Evolutionary conservation across 2,329 filamentous ascomycete species (phyloP).

Genomic region (Clarireedia monteithiana): DNA sequence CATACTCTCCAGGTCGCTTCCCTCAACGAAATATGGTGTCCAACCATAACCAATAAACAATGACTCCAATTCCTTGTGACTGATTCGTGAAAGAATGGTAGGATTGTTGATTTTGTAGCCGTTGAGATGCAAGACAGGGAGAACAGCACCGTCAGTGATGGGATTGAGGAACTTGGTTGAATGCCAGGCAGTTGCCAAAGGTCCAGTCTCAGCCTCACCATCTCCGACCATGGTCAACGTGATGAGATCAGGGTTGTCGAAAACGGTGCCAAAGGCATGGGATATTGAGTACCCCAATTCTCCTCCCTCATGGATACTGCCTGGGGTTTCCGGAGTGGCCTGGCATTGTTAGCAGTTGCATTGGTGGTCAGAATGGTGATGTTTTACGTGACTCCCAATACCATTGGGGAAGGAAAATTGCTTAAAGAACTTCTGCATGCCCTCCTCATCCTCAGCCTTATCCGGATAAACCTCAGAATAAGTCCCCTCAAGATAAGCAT

Average conservation of each 20-base stretch:
- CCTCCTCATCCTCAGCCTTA: constrained; percentile 59
- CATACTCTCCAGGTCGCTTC: constrained; percentile 65
- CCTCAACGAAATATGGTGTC: constrained; percentile 74
- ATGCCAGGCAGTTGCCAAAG: constrained; percentile 73
- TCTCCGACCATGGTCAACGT: constrained; percentile 73
- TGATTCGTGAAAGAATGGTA: constrained; percentile 64
- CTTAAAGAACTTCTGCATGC: constrained; percentile 72
- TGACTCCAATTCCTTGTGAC: constrained; percentile 61
- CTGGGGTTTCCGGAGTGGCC: constrained; percentile 71
- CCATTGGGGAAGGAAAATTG: constrained; percentile 77
- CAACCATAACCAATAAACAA: constrained; percentile 71
- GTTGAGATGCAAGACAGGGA: constrained; percentile 72
- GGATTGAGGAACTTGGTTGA: constrained; percentile 78
- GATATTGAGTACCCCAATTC: constrained; percentile 77
- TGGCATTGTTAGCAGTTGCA: constrained; percentile 40
- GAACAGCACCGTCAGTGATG: constrained; percentile 67
- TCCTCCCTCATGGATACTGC: constrained; percentile 70
- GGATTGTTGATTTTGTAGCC: constrained; percentile 84
- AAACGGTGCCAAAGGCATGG: constrained; percentile 71
- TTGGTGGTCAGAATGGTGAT: too few relatives aligned
- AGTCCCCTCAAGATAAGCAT: constrained; percentile 69
- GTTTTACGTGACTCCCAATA: constrained; percentile 40
- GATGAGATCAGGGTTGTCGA: constrained; percentile 67
- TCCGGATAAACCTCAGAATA: constrained; percentile 73
- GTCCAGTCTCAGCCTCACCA: constrained; percentile 74